Base-by-base conservation (phyloP, 768 basidiomycete species). In the Polyporus arcularius region DNA sequence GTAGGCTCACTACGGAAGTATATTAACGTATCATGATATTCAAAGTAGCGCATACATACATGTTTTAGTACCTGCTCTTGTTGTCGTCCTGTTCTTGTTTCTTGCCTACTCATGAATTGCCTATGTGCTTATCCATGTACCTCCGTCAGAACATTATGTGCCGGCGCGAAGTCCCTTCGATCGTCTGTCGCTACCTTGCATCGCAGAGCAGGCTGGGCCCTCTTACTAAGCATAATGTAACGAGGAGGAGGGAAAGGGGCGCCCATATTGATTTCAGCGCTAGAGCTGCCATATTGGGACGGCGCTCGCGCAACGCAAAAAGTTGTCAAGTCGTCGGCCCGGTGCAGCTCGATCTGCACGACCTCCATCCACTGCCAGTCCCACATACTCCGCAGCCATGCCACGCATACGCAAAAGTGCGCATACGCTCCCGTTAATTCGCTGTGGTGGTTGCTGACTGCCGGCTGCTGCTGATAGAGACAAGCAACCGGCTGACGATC, bases 401-500 rank as follows among this genome's bases (percentile, higher is more conserved):
- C 87, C 87, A 68, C 80, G 79, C 41, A 89, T 90, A 68, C 78
- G 88, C 69, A 89, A 89, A 75, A 85, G 88, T 88, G 65, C 62
- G 82, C 35, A 18, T 21, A 11, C 21, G 21, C 21, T 26, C 21
- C n/a, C n/a, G n/a, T n/a, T n/a, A 32, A n/a, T 18, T 31, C 8
- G 21, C 35, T 16, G 6, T 26, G 21, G 21, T 26, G n/a, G 26
- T 42, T 30, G 15, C 56, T 62, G 48, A 56, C 31, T 16, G 21
- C n/a, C n/a, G 1, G 5, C 8, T 18, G 12, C 15, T 5, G 54
- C 31, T 11, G 2, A 1, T 39, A 96, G 94, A 92, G 78, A 95
- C 94, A 12, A 91, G 88, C 68, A 96, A 87, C 74, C 84, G 95
- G 30, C 78, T 80, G 21, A 83, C 84, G n/a, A 89, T 85, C 42